Evolutionary conservation across 2,329 filamentous ascomycete genomes (phyloP), one percentile per base, ranked within the genome.

Genomic region (Xylaria polymorpha): DNA sequence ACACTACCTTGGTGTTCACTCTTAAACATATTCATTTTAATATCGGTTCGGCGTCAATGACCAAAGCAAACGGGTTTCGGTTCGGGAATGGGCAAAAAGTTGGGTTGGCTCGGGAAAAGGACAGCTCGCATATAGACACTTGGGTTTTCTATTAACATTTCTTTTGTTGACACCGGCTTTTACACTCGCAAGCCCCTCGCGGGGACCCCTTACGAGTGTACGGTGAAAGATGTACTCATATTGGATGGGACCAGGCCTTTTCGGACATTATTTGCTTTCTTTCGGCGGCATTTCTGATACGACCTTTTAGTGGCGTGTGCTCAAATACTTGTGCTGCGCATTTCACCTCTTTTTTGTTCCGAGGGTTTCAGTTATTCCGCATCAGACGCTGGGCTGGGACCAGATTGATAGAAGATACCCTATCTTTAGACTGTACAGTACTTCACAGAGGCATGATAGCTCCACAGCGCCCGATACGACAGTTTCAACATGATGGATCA

Each of bases 361-460:
- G 69, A 73, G 74, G 72, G 74, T 75, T 74, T 73, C 71, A 76
- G 75, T 75, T 74, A 74, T 67, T 66, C 67, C 73, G 66, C 22
- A 71, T 72, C 73, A 71, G 73, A 72, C 72, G 73, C 77, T 76
- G 77, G 77, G 75, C 77, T 76, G 78, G 78, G 74, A 75, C 77
- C 77, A 77, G 75, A 72, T 77, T 74, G 75, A 78, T 79, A 79
- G 77, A 77, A 75, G 76, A 79, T 79, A 79, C 78, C 78, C 77
- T 72, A 53, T 73, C 71, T 72, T 78, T 79, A 79, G 77, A 79
- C 76, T 79, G 77, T 79, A 79, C 75, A 78, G 71, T 79, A 78
- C 72, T 74, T 66, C 57, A 67, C 59, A 74, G 61, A 77, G 73
- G 73, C 73, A 78, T 71, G 74, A 75, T 74, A 76, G 76, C 76